These are phyloP conservation scores for Saccharomycopsis phalli DNA, from an alignment of 1,139 yeast genomes.

Conservation along the genomic window DNA sequence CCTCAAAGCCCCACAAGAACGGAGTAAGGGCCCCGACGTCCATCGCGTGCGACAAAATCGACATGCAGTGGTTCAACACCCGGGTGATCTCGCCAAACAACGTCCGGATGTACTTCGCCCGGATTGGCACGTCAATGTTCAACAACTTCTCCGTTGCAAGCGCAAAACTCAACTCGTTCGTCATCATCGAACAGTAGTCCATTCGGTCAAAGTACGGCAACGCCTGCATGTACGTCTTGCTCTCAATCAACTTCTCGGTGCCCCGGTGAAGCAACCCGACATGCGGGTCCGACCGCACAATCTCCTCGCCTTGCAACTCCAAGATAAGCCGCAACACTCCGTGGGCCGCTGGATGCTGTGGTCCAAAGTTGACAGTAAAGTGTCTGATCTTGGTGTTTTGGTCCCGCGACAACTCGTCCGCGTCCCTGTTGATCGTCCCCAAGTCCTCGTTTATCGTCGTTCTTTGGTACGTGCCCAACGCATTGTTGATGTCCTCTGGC, in stretches of 20 bases:
- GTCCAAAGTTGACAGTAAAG: constrained; percentile 85
- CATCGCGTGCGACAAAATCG: constrained; percentile 83
- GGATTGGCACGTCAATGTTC: constrained; percentile 75
- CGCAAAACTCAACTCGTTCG: constrained; percentile 80
- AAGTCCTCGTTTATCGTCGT: constrained; percentile 23
- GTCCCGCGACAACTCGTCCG: constrained; percentile 21
- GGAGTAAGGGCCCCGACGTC: constrained; percentile 94
- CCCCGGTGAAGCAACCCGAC: constrained; percentile 84
- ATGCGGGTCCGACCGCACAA: constrained; percentile 81
- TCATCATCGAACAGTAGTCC: constrained; percentile 89
- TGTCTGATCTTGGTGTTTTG: constrained; percentile 58
- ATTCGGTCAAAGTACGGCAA: constrained; percentile 83
- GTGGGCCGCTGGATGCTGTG: constrained; percentile 94
- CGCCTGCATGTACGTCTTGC: constrained; percentile 79
- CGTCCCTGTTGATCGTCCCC: constrained; percentile 25
- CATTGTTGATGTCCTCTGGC: constrained; percentile 24
- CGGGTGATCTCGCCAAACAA: constrained; percentile 85
- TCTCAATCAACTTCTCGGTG: constrained; percentile 79
- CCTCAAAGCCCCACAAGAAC: constrained; percentile 91
- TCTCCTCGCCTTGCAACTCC: constrained; percentile 85
- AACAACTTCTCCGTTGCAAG: constrained; percentile 80
- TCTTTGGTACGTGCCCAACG: constrained; percentile 31
- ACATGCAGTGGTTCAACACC: constrained; percentile 78
- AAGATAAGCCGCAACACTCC: constrained; percentile 82
- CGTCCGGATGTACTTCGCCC: constrained; percentile 81